phyloP scores from a whole-genome alignment of 164 flowering plant species.

The Litsea cubeba region DNA sequence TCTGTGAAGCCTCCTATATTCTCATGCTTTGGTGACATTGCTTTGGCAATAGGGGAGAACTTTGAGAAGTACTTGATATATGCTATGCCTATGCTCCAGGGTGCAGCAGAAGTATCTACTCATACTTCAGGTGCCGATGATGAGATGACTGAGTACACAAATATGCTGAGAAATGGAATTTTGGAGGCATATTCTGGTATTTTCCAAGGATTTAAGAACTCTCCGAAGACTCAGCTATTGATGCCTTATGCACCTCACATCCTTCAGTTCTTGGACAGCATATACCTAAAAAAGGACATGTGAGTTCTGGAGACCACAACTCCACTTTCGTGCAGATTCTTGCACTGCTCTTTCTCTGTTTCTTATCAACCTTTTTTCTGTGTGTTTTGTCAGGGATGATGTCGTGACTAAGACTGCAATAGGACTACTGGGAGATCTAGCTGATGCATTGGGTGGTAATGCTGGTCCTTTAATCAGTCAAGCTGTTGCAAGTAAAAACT shows the following conservation, averaged over 20 bases:
- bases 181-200: constrained; percentile 68
- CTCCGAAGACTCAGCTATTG: constrained; percentile 52
- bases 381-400: constrained; percentile 56
- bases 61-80: constrained; percentile 62
- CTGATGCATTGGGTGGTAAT: constrained; percentile 74
- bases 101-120: constrained; percentile 53
- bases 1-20: constrained; percentile 65
- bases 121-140: constrained; percentile 46
- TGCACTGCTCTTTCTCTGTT: neutral
- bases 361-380: neutral
- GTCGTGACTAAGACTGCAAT: constrained; percentile 79
- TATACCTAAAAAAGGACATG: constrained; percentile 56
- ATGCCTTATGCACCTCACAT: constrained; percentile 50
- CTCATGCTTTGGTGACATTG: constrained; percentile 63
- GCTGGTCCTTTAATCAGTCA: constrained; percentile 74
- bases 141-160: constrained; percentile 49
- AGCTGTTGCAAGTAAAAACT: constrained; percentile 62
- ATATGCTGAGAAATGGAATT: constrained; percentile 50
- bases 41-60: constrained; percentile 57
- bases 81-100: constrained; percentile 71
- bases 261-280: constrained; percentile 52
- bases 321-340: neutral
- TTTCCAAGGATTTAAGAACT: constrained; percentile 55
- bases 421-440: constrained; percentile 82
- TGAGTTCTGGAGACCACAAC: constrained; percentile 16